A percentile compares a stretch with the other conserved stretches of the same genome.
Evolutionary conservation across 148 eudicot species (phyloP).

Genomic region (Mesembryanthemum crystallinum): DNA sequence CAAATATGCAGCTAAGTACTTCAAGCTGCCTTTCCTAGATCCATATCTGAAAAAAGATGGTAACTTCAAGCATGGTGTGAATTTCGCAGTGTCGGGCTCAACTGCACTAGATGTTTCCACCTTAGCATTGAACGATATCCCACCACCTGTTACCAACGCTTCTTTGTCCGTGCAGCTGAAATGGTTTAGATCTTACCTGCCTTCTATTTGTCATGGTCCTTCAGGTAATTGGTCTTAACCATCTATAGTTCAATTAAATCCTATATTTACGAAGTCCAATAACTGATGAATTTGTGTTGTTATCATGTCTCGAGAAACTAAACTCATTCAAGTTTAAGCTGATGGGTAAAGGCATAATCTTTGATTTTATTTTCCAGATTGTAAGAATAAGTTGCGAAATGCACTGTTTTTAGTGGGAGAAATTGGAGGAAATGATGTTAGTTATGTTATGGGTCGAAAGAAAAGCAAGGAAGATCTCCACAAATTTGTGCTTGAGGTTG

Average conservation of each 20-base stretch:
- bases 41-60: conserved; percentile 18
- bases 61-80: conserved; percentile 24
- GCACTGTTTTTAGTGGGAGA: conserved; percentile 43
- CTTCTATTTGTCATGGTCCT: conserved; percentile 3
- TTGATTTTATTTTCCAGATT: conserved; percentile 16
- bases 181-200: conserved; percentile 27
- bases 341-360: neutral
- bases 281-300: too few relatives aligned
- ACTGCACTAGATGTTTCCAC: conserved; percentile 16
- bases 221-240: conserved; percentile 5
- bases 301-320: too few relatives aligned
- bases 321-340: neutral
- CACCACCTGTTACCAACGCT: neutral
- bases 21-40: conserved; percentile 23
- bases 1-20: conserved; percentile 15
- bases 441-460: conserved; percentile 17
- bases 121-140: conserved; percentile 15
- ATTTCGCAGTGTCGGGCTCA: conserved; percentile 28
- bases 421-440: conserved; percentile 48
- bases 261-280: too few relatives aligned
- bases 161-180: conserved; percentile 26
- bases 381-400: conserved; percentile 23
- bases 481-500: conserved; percentile 23
- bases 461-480: conserved; percentile 10
- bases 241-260: neutral